A percentile compares a stretch with the other conserved stretches of the same genome.
These are phyloP conservation scores for Incumbomyces lentus DNA, from an alignment of 2,329 filamentous ascomycete genomes.

Conservation along the genomic window DNA sequence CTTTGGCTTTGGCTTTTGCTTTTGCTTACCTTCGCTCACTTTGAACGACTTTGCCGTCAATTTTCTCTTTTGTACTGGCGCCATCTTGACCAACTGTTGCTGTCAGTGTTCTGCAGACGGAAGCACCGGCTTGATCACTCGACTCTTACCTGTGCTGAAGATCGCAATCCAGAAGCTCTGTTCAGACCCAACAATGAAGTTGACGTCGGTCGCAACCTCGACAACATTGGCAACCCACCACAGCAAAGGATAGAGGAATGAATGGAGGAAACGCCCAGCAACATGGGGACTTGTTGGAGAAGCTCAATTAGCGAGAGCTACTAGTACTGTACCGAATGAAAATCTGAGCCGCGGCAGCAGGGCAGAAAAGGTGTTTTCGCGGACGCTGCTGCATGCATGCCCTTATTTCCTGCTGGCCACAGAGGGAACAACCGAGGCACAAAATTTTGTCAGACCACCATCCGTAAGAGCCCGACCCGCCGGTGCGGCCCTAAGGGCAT, in stretches of 20 bases:
- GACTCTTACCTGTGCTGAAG: constrained; percentile 4
- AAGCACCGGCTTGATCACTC: not conserved
- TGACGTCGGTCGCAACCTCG: constrained; percentile 14
- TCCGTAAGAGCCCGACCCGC: too few relatives aligned
- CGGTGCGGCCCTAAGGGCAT: too few relatives aligned
- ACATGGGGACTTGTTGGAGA: too few relatives aligned
- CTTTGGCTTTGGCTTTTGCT: too few relatives aligned
- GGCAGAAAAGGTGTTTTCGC: not conserved
- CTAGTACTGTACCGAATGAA: not conserved
- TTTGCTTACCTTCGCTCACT: constrained; percentile 34
- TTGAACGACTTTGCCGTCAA: constrained; percentile 27
- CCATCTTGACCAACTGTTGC: constrained; percentile 20
- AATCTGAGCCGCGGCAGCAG: not conserved
- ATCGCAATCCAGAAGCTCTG: constrained; percentile 8
- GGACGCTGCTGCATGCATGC: too few relatives aligned
- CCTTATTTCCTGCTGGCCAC: too few relatives aligned
- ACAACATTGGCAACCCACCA: constrained; percentile 17
- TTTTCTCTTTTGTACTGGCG: constrained; percentile 25
- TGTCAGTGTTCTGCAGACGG: not conserved
- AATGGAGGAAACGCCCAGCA: too few relatives aligned
- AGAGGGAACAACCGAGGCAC: too few relatives aligned
- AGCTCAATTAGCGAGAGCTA: not conserved
- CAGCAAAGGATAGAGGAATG: constrained; percentile 3
- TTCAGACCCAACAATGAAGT: constrained; percentile 14
- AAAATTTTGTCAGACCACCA: too few relatives aligned